Base-by-base conservation (phyloP, 805 yeast species). In the Danielia oregonensis region DNA sequence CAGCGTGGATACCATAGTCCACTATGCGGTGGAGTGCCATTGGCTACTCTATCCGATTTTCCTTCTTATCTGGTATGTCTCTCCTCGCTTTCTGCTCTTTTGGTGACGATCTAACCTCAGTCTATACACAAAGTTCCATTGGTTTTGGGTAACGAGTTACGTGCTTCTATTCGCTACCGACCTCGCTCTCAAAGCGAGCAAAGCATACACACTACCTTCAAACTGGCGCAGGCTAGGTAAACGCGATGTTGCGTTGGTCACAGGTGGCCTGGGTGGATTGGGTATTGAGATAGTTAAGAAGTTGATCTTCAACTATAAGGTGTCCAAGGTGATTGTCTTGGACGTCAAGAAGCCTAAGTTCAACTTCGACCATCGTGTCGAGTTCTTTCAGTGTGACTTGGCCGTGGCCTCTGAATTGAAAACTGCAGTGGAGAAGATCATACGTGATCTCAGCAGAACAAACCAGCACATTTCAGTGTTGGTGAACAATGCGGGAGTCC, bases 221-320 rank as follows among this genome's bases (percentile, higher is more conserved):
- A 3, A 8, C 4, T 17, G 30, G 19, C 3, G 4, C 2, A 24
- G 21, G 1, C 32, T 45, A 4, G 37, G 38, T 5, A 14, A 5
- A 17, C 12, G 13, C 7, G 50, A 44, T 17, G 38, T 40, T 17
- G 68, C 70, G 2, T 29, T 73, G 17, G 54, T 74, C 5, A 74
- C 79, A 0, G 82, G 82, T 0, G 80, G 79, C 0, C 56, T 72
- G 11, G 44, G 52, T 21, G 80, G 82, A 0, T 51, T 76, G n/a
- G 82, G 82, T 0, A 42, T 47, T 2, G 69, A 63, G 30, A 46
- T 72, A 4, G 68, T 62, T 3, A 43, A 45, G 22, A 30, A 16
- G 13, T 42, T 72, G 3, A 25, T 35, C 9, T 19, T 53, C 18
- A 19, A 23, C 8, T 33, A 36, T 17, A 41, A 39, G 3, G 32